Base-by-base conservation (phyloP, 805 yeast genomes). In the Pichia exigua region DNA sequence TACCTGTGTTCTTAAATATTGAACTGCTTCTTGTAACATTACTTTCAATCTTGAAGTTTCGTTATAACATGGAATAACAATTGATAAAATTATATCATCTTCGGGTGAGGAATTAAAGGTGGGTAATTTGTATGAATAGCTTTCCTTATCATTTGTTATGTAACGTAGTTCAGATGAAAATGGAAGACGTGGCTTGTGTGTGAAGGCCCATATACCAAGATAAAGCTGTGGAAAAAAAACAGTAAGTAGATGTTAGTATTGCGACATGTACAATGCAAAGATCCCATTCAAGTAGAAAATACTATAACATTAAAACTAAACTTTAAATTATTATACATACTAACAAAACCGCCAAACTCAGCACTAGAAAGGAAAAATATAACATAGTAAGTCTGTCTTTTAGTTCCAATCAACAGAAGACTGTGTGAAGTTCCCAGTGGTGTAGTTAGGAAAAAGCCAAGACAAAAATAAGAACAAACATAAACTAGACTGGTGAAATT, bases 21-120 rank as follows among this genome's bases (percentile, higher is more conserved):
- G 76, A 32, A 87, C 73, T 1, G 87, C 73, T 51, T 88, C 96
- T 48, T 77, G 80, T 41, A 88, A 69, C 94, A 88, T 87, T 41
- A 69, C 64, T 32, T 78, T 76, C 54, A 94, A 75, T 49, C 99
- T 75, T 15, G 72, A 66, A 1, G 85, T 82, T 67, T 94, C 99
- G 63, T 94, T 94, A 63, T 78, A 94, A 65, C 97, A 89, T n/a
- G 99, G 99, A 7, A 94, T 79, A 8, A 94, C 90, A 26, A 94
- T 83, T 26, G 94, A 81, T 43, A 92, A 60, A 32, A 77, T 76
- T 24, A 86, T 73, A 3, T 65, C 72, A 39, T 71, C 73, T 54
- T 47, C 47, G 63, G 67, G 49, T 62, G 57, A 49, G 58, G 57
- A 50, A 61, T 61, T 68, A 61, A 57, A 70, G 57, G 22, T 64